These are phyloP conservation scores for Naganishia vishniacii DNA, from an alignment of 768 basidiomycete species.

Conservation along the genomic window DNA sequence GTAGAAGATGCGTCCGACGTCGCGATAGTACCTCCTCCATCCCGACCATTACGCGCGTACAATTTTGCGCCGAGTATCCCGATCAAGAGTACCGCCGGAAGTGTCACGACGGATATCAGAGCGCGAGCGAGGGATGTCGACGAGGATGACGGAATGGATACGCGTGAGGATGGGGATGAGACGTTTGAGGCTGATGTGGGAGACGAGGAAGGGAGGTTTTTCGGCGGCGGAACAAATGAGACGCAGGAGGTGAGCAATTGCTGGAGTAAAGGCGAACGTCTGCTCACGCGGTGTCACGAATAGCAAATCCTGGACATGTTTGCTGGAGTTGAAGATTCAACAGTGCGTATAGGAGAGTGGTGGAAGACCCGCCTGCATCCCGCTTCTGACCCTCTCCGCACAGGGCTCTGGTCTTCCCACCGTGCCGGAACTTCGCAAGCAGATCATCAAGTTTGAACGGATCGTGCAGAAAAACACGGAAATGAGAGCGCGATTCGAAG, in stretches of 20 bases:
- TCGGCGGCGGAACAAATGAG: constrained; percentile 82
- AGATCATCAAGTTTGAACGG: constrained; percentile 75
- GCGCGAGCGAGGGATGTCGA: constrained; percentile 49
- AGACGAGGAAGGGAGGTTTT: constrained; percentile 78
- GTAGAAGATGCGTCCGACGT: constrained; percentile 1
- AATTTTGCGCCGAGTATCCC: constrained; percentile 16
- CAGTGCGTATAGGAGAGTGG: constrained; percentile 56
- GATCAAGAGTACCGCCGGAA: constrained; percentile 8
- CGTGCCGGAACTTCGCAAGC: constrained; percentile 64
- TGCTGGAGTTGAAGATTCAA: constrained; percentile 59
- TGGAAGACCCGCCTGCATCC: too few relatives aligned
- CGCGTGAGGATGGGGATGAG: constrained; percentile 39
- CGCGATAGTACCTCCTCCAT: neutral
- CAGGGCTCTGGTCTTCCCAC: constrained; percentile 60
- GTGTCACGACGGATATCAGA: constrained; percentile 30
- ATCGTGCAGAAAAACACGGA: constrained; percentile 92
- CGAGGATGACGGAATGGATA: constrained; percentile 54
- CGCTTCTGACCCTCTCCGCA: constrained; percentile 22
- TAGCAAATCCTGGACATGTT: constrained; percentile 83
- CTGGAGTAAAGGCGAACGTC: neutral
- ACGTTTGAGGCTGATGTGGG: constrained; percentile 46
- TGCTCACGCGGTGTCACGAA: too few relatives aligned
- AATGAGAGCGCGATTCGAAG: constrained; percentile 87
- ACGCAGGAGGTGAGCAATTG: constrained; percentile 67
- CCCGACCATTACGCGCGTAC: neutral